Base-by-base conservation (phyloP, 1,284 basidiomycete species). In the Trichosporon inkin region DNA sequence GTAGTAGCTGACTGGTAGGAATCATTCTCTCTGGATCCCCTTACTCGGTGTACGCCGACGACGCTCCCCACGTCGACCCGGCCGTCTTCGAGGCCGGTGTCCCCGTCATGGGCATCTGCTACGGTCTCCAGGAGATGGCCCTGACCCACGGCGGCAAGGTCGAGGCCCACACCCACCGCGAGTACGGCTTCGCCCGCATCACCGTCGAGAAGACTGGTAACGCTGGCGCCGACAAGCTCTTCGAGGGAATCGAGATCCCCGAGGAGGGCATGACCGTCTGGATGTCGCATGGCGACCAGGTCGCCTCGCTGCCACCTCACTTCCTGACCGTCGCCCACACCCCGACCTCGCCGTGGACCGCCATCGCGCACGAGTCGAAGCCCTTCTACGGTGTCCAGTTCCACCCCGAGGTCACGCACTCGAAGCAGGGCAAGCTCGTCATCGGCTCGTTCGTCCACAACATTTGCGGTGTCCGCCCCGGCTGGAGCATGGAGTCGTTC, bases 221-320 rank as follows among this genome's bases (percentile, higher is more conserved):
- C 69, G 80, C 62, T 76, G 81, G 77, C 36, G 86, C 85, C 13
- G 88, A 97, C 74, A 84, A 86, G 6, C 81, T 99, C 58, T 97
- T 99, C 69, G 84, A 90, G 62, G 88, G 87, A 14, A 82, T 98
- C 20, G 88, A 90, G 62, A 64, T 39, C 51, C 68, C 64, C 40
- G 56, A 64, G 11, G 84, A 87, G 24, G 86, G 90, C 67, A 86
- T 92, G 82, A 86, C 89, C 82, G 90, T 90, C 63, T 99, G 96
- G 96, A 99, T 99, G 96, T 97, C 93, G 36, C 96, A 99, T 76
- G 95, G 95, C 19, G 96, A 99, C 78, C 92, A 97, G 71, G 84
- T 99, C 53, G 88, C 86, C 36, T 84, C 84, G 59, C 82, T 89
- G 8, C 96, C 96, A 19, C 81, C 86, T 0, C 81, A 88, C 70